Evolutionary conservation across 768 basidiomycete genomes (phyloP).

Genomic region (Suillus spraguei): DNA sequence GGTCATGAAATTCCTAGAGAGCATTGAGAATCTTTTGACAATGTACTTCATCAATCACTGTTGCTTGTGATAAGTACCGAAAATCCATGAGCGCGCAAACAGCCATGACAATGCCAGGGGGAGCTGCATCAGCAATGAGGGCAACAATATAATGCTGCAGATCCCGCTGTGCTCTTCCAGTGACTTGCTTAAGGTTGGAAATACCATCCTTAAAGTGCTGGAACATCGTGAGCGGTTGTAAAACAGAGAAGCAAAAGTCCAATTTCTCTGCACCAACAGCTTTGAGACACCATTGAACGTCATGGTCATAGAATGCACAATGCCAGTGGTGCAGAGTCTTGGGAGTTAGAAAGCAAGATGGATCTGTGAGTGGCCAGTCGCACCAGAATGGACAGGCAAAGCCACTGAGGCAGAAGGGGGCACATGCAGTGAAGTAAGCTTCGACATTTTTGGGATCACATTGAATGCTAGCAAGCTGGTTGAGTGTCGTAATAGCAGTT

Average conservation of each 20-base stretch:
- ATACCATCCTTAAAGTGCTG: slow-evolving; percentile 42
- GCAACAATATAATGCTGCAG: slow-evolving; percentile 34
- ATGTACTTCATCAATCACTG: slow-evolving; percentile 23
- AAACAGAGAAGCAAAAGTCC: slow-evolving; percentile 34
- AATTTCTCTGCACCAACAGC: slow-evolving; percentile 28
- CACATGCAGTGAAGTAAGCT: too few species aligned
- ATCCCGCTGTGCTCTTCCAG: slow-evolving; percentile 41
- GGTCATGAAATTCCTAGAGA: slow-evolving; percentile 34
- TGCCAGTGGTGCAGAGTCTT: too few species aligned
- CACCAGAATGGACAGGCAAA: too few species aligned
- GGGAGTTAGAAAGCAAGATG: too few species aligned
- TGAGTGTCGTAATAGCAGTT: too few species aligned
- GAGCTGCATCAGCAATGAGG: slow-evolving; percentile 36
- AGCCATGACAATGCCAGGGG: slow-evolving; percentile 29
- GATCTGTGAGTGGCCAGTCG: too few species aligned
- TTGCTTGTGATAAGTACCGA: slow-evolving; percentile 12
- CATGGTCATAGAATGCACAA: slow-evolving; percentile 46
- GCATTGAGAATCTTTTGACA: slow-evolving; percentile 23
- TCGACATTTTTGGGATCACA: too few species aligned
- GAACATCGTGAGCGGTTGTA: slow-evolving; percentile 38
- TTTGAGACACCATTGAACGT: slow-evolving; percentile 39
- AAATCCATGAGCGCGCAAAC: too few species aligned
- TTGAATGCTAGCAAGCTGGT: too few species aligned
- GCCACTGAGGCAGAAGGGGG: too few species aligned
- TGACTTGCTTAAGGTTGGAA: slow-evolving; percentile 42